A percentile compares a stretch with the other conserved stretches of the same genome.
phyloP scores from a whole-genome alignment of 176 grass and related monocot species.

The Lolium perenne region DNA sequence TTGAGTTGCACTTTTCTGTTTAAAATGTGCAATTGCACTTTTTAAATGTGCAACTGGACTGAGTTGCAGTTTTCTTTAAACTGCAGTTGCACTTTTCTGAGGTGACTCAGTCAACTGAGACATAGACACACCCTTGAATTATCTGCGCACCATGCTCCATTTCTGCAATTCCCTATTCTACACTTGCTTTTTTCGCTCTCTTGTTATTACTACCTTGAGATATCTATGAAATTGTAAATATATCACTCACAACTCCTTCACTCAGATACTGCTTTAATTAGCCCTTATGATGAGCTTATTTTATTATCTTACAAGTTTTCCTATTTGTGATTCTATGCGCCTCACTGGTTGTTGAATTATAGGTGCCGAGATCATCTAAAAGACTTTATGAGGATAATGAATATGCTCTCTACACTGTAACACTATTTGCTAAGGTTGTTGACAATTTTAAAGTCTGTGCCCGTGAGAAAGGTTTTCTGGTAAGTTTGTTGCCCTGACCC shows the following conservation, averaged over 20 bases:
- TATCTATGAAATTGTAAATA: neutral
- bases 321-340: neutral
- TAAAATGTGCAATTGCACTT: too few relatives aligned
- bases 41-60: too few relatives aligned
- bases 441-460: slow-evolving; percentile 84
- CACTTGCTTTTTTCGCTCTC: neutral
- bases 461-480: slow-evolving; percentile 89
- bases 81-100: too few relatives aligned
- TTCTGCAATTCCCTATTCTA: slow-evolving; percentile 9
- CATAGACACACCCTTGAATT: too few relatives aligned
- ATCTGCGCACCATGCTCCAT: neutral
- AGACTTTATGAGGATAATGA: slow-evolving; percentile 84
- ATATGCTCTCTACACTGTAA: slow-evolving; percentile 90
- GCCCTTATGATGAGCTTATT: neutral
- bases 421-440: slow-evolving; percentile 79
- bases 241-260: neutral
- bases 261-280: neutral
- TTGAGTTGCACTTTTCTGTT: too few relatives aligned
- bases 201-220: neutral
- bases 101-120: too few relatives aligned
- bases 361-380: slow-evolving; percentile 91
- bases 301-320: neutral
- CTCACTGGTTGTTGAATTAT: slow-evolving; percentile 37
- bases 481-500: slow-evolving; percentile 30
- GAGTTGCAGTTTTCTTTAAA: too few relatives aligned